Evolutionary conservation across 2,329 filamentous ascomycete genomes (phyloP), one percentile per base, ranked within the genome.

Genomic region (Hymenoscyphus infarciens): DNA sequence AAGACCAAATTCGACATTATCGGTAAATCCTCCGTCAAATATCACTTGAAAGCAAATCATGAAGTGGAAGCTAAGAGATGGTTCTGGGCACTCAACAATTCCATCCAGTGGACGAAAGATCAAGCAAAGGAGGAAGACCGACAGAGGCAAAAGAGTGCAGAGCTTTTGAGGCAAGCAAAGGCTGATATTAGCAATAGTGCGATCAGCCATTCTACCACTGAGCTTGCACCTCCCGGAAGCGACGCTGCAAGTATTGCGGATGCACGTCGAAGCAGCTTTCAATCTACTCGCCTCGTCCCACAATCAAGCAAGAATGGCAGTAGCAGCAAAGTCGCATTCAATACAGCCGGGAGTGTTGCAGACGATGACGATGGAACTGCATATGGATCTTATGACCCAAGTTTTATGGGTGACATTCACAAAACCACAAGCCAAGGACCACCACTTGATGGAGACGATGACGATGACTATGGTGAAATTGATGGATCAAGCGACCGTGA

Each of bases 1-100:
- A 99, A 98, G 80, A 94, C 93, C 55, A 92, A 94, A 64, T 98
- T 99, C 72, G 95, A 99, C 73, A 98, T 99, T 60, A 91, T 94
- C 66, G 95, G 95, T 59, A 99, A 99, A 77, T 97, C 94, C 0
- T 98, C 94, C 0, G 95, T 99, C 75, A 99, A 97, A 77, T 99
- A 99, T 75, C 94, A 96, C 57, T 82, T 99, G 60, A 98, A 97
- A 76, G 95, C 95, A 0, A 99, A 99, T 72, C 95, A 99, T 76
- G 90, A 97, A 73, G 94, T 98, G 31, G 95, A 99, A 76, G 94
- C 95, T 5, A 99, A 99, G 77, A 86, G 95, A 61, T 99, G 95
- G 95, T 99, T 96, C 77, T 99, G 95, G 95, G 91, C 95, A 0
- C 81, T 99, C 66, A 99, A 99, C 78, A 99, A 99, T 75, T 94